Conservation (phyloP, 2,329 filamentous ascomycete species). For the Hysterium pulicare region DNA sequence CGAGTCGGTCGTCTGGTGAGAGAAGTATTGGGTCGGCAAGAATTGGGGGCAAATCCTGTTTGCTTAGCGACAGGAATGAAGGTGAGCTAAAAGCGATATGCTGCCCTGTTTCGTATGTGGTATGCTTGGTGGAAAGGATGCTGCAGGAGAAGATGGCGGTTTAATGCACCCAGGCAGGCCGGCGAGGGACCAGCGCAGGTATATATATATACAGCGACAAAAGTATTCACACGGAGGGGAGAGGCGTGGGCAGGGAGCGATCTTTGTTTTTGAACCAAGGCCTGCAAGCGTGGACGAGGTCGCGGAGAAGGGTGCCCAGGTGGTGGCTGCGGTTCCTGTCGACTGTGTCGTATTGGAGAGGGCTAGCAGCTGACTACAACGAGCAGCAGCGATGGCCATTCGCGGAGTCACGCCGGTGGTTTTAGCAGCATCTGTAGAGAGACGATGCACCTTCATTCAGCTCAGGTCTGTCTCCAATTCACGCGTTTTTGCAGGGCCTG, state of each 20-base stretch:
- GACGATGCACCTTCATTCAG: too few species aligned
- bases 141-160: neutral
- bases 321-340: too few species aligned
- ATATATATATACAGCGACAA: neutral
- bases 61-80: slow-evolving; percentile 7
- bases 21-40: slow-evolving; percentile 4
- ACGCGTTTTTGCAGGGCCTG: too few species aligned
- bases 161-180: neutral
- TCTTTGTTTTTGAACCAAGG: too few species aligned
- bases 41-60: slow-evolving; percentile 12
- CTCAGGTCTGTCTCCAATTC: too few species aligned
- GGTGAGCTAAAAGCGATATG: slow-evolving; percentile 8
- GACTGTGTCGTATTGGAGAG: too few species aligned
- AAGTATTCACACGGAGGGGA: neutral
- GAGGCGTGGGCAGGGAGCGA: neutral
- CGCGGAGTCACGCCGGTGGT: too few species aligned
- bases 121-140: neutral
- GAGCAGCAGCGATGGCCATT: too few species aligned
- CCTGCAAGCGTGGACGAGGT: too few species aligned
- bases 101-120: slow-evolving; percentile 1
- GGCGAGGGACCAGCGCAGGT: neutral
- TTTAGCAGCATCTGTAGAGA: too few species aligned
- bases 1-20: slow-evolving; percentile 13
- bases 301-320: too few species aligned
- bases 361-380: too few species aligned